Evolutionary conservation across 164 flowering plant species (phyloP), one percentile per base, ranked within the genome.

Genomic region (Sedum album): DNA sequence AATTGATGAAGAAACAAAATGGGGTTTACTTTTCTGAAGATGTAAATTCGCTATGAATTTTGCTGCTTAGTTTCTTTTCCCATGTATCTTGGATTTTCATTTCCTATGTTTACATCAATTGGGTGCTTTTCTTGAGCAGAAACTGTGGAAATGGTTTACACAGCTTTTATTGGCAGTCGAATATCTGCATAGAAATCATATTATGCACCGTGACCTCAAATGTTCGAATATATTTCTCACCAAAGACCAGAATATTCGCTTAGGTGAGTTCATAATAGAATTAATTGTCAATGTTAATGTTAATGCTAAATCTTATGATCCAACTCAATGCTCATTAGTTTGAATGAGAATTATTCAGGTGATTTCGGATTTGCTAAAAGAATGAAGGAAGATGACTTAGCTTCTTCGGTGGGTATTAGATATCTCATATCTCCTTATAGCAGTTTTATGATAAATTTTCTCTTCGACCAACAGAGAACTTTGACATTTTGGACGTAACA

Each of bases 341-440:
- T 66, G 38, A 21, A 38, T 71, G 66, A 39, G 48, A 73, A 73
- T 17, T 70, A 15, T 79, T 33, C 80, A 94, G 99, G 99, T 74
- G 99, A 94, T 78, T 94, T 94, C 82, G 99, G 99, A 66, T 96
- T 94, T 66, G 99, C 99, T 39, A 94, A 94, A 74, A 91, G 96
- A 38, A 69, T 94, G 70, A 91, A 90, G 81, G 93, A 88, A 21
- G 99, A 94, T 79, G 99, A 94, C 77, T 82, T 94, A 83, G 83
- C 99, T 77, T 91, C 99, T 76, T 94, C 99, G 23, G 99, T 94
- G 85, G 18, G 62, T 57, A 11, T 30, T n/a, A 15, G 15, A 44
- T 4, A 6, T n/a, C 26, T 57, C 33, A 11, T 23, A 13, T 28
- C 20, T 26, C 23, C 2, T 25, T 25, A 11, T 53, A 9, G 60